Base-by-base conservation (phyloP, 31 red algal genomes). In the Bonnemaisonia californica region DNA sequence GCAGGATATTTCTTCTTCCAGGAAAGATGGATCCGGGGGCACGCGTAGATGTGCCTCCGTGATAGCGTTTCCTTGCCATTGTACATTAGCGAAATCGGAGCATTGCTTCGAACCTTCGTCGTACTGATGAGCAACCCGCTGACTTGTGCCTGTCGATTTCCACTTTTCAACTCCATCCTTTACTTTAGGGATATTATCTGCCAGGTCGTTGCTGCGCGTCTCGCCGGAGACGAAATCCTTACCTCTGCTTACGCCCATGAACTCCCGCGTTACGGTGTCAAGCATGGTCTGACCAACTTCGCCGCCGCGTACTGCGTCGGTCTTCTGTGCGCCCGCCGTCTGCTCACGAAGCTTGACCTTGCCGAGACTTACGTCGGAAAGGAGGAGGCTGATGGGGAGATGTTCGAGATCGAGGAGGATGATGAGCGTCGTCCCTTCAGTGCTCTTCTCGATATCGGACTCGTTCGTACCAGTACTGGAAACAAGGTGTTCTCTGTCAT, bases 241-340 rank as follows among this genome's bases (percentile, higher is more conserved):
- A 89, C 89, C 30, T 79, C 89, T 57, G 96, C 96, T 7, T 98
- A 98, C 60, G 91, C 92, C 30, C 96, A 98, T 56, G 96, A 98
- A 71, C 90, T 98, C 4, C 96, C 96, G 26, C 79, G 87, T 34
- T 98, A 98, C 56, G 96, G 96, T 41, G 87, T 98, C 45, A 95
- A 90, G 88, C 74, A 93, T 31, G 96, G 96, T 7, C 82, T 98
- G 34, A 98, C 96, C 34, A 98, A 98, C 77, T 98, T 88, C 58
- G 80, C 96, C n/a, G 92, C 96, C 21, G 96, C 96, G 4, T 98
- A 98, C 68, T 91, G 89, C 55, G 89, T 91, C 13, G 96, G 96
- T 39, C 79, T 98, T 23, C 74, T 98, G 1, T 72, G 82, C 12
- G 96, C 96, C 21, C 88, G 96, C 61, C 90, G 96, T 54, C 85